Percentiles rank a stretch among this genome's conserved stretches.
phyloP scores from a whole-genome alignment of 768 basidiomycete species.

The Ephemerocybe angulata region DNA sequence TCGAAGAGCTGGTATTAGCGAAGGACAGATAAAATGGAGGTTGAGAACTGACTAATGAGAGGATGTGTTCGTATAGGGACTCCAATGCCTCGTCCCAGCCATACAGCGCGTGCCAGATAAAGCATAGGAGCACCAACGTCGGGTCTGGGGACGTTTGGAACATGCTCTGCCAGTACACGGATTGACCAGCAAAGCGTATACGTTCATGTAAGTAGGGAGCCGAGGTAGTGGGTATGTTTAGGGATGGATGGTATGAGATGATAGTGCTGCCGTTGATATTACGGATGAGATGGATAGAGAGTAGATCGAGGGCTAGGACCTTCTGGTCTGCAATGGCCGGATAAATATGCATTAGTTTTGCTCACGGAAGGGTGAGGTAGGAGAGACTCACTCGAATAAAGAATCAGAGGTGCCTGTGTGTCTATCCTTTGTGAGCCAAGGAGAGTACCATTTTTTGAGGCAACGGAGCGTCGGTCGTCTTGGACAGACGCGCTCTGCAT shows the following conservation, averaged over 20 bases:
- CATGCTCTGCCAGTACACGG: constrained; percentile 43
- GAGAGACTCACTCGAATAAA: constrained; percentile 19
- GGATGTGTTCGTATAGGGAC: constrained; percentile 46
- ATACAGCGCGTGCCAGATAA: constrained; percentile 56
- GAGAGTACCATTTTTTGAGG: constrained; percentile 5
- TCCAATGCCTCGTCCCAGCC: constrained; percentile 60
- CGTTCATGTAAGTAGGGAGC: constrained; percentile 43
- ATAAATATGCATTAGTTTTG: neutral
- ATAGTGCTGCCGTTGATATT: constrained; percentile 43
- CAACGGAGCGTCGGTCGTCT: neutral
- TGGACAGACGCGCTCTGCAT: neutral
- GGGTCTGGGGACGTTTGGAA: constrained; percentile 42
- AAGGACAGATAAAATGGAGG: no score
- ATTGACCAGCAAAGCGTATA: constrained; percentile 44
- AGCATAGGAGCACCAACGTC: constrained; percentile 48
- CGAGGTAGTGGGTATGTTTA: constrained; percentile 36
- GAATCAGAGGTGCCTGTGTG: constrained; percentile 25
- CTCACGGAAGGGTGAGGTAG: no score
- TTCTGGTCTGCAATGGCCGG: constrained; percentile 9
- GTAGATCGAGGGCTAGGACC: constrained; percentile 35
- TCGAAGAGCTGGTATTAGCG: no score
- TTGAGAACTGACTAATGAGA: constrained; percentile 37
- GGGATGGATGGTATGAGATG: constrained; percentile 45
- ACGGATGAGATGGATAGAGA: constrained; percentile 48
- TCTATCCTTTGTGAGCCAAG: constrained; percentile 21